Evolutionary conservation across 306 rosid species (phyloP), one percentile per base, ranked within the genome.

Genomic region (Trifolium subterraneum): DNA sequence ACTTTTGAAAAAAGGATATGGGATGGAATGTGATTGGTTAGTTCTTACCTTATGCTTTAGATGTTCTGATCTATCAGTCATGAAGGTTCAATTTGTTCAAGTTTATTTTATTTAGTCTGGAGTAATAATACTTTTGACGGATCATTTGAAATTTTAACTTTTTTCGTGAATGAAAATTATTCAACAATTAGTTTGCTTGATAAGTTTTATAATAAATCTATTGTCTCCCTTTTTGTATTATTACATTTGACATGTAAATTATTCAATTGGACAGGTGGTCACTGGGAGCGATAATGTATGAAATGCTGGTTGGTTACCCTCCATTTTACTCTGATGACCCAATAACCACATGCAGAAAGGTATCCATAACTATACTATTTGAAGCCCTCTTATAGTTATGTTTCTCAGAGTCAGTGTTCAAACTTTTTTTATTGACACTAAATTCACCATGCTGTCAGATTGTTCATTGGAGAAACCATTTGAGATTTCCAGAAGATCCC

Each of bases 11-110:
- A 94, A 94, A 78, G 98, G 98, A 90, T 94, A 94, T 80, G 98
- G 98, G 75, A 94, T 94, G 97, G 98, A 94, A 84, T 94, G 98
- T 38, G 98, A 94, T 82, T 94, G 98, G 98, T 94, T 77, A 84
- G 97, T 84, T 74, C 82, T 76, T 69, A 62, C 67, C 48, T 73
- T 48, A 41, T 61, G 47, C 51, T 86, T 76, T 77, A 61, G 69
- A 52, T 64, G 22, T 36, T 74, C n/a, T 23, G 19, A 71, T 81
- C 41, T 68, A 38, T 52, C 48, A 60, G 45, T 78, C 36, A 45
- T 23, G 48, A 60, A 65, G 75, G 71, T 73, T 70, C 10, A 51
- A 73, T 73, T 70, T 18, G 0, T 70, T 71, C 45, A 66, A 13
- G 10, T 65, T 45, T 60, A n/a, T 73, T 68, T 64, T 22, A 44